phyloP scores from a whole-genome alignment of 805 yeast genomes.

The Lipomyces starkeyi region DNA sequence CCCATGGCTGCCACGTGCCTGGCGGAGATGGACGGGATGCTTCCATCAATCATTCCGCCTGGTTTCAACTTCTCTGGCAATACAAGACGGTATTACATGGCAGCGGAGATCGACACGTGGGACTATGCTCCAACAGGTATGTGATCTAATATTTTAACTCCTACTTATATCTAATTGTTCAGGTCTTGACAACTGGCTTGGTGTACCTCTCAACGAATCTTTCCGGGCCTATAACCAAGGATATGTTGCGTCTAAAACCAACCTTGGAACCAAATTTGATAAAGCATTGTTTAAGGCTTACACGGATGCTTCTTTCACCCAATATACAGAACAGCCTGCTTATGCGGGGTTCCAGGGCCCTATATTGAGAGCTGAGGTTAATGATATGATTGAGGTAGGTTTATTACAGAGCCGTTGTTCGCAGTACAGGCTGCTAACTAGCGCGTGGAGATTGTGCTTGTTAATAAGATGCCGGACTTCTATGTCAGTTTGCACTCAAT shows the following conservation, averaged over 20 bases:
- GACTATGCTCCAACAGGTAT: constrained; percentile 12
- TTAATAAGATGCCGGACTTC: constrained; percentile 7
- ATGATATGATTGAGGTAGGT: constrained; percentile 12
- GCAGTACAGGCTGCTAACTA: background rate
- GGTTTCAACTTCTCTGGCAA: constrained; percentile 13
- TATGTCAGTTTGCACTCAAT: constrained; percentile 10
- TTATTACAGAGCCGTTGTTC: background rate
- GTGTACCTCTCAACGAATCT: constrained; percentile 9
- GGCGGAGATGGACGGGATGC: background rate
- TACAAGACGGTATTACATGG: constrained; percentile 7
- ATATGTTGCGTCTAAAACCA: background rate
- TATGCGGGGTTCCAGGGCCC: constrained; percentile 8
- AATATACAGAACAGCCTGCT: constrained; percentile 1
- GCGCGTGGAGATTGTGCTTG: background rate
- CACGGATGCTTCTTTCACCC: constrained; percentile 1
- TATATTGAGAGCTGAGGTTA: constrained; percentile 7
- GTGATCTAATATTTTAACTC: background rate
- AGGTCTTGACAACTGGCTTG: constrained; percentile 8
- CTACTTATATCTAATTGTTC: background rate
- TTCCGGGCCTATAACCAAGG: constrained; percentile 7
- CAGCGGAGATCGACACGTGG: constrained; percentile 16
- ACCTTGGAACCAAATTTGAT: constrained; percentile 9
- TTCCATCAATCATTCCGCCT: background rate
- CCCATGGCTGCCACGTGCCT: background rate
- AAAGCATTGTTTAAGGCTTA: constrained; percentile 8